Evolutionary conservation across 2,329 filamentous ascomycete species (phyloP), one percentile per base, ranked within the genome.

Genomic region (Pseudogymnoascus sp.): DNA sequence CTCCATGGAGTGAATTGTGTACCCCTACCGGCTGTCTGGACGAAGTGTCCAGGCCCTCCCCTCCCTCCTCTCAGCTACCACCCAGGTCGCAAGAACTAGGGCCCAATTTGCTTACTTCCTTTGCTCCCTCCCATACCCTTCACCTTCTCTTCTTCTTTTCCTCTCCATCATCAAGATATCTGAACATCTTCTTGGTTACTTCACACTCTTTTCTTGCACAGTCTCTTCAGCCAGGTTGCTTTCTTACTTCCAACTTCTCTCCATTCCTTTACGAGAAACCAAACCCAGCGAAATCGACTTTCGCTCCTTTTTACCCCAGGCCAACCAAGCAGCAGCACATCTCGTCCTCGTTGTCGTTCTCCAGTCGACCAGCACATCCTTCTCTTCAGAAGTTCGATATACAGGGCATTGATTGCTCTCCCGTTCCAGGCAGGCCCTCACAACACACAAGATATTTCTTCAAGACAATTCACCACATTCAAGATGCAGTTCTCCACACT

Each of bases 121-220:
- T 30, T 50, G 30, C 41, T 28, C 9, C 2, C 12, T 20, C 8
- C n/a, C n/a, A 30, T 30, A 7, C 28, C 28, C 28, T 30, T 30
- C 28, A 30, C 4, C 28, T 7, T 30, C 7, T 30, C 37, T 34
- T 16, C 25, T 37, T 30, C 32, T 57, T 14, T 58, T 28, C 16
- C 30, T 22, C 30, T 58, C 22, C 28, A 34, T 37, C 30, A 58
- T 38, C 54, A 58, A 34, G 54, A 58, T 58, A 34, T 50, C 20
- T 47, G 16, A 5, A 35, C 35, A 22, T 58, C 54, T 34, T 58
- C 54, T 58, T 38, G 54, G 20, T 12, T 34, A 35, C 20, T 22
- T 35, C 50, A 57, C 54, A 37, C 54, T 58, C 54, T 58, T 58
- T 58, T 58, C 30, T 58, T 50, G 43, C 43, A 50, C 43, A 58